These are phyloP conservation scores for Abortiporus biennis DNA, from an alignment of 1,284 basidiomycete genomes.

Conservation along the genomic window DNA sequence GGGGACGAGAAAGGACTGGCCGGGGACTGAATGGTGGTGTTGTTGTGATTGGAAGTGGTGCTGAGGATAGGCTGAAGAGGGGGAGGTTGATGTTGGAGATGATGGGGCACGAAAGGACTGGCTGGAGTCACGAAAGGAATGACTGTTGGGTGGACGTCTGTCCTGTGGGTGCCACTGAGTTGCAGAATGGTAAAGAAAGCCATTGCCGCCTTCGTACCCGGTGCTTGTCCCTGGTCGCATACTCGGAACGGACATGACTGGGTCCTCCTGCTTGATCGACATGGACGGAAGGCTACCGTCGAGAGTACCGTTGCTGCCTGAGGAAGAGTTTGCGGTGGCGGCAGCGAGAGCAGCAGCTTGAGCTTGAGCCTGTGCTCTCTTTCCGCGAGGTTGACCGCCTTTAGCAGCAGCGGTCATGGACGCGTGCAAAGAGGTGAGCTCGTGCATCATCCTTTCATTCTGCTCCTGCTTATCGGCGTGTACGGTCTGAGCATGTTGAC, in stretches of 20 bases:
- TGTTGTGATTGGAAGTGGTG: constrained; percentile 29
- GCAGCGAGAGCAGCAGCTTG: too few species aligned
- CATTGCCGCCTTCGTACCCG: constrained; percentile 57
- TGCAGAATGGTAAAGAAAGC: constrained; percentile 32
- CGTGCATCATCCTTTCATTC: constrained; percentile 91
- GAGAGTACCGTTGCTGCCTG: constrained; percentile 25
- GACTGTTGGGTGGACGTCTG: constrained; percentile 32
- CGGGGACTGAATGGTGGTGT: too few species aligned
- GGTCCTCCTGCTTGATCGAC: constrained; percentile 52
- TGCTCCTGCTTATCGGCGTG: constrained; percentile 85
- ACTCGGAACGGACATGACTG: constrained; percentile 28
- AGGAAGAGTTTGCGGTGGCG: constrained; percentile 13
- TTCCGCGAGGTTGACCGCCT: constrained; percentile 36
- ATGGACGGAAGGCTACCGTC: constrained; percentile 25
- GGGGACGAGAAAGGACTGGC: constrained; percentile 66
- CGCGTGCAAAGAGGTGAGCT: constrained; percentile 82
- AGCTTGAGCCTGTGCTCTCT: too few species aligned
- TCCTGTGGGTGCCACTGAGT: too few species aligned
- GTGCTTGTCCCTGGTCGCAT: constrained; percentile 61
- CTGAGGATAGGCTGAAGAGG: constrained; percentile 14
- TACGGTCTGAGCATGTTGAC: constrained; percentile 94
- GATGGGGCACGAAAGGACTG: constrained; percentile 59
- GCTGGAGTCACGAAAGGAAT: constrained; percentile 66
- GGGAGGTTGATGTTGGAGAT: constrained; percentile 41
- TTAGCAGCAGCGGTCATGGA: constrained; percentile 74